Percentiles rank a stretch among this genome's conserved stretches.
Evolutionary conservation across 1,284 basidiomycete species (phyloP).

Genomic region (Testicularia cyperi): DNA sequence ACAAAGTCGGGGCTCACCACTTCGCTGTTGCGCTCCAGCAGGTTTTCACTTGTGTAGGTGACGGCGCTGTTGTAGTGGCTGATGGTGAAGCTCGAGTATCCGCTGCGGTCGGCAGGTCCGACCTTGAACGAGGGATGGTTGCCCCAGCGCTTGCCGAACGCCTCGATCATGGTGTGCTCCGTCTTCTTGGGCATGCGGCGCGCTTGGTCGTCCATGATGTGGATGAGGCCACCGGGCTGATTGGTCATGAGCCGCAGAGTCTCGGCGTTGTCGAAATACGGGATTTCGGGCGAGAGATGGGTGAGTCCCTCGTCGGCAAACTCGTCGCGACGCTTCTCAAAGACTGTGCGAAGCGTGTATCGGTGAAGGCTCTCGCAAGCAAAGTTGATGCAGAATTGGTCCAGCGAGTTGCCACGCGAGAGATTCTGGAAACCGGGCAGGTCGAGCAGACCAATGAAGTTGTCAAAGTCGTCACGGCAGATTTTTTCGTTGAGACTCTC

Average conservation of each 20-base stretch:
- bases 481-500: conserved; percentile 93
- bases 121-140: conserved; percentile 80
- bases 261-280: conserved; percentile 89
- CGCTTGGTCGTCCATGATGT: conserved; percentile 97
- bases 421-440: conserved; percentile 74
- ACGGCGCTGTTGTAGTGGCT: conserved; percentile 89
- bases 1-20: conserved; percentile 90
- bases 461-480: conserved; percentile 61
- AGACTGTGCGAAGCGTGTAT: conserved; percentile 77
- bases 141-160: conserved; percentile 88
- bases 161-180: conserved; percentile 89
- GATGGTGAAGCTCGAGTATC: conserved; percentile 83
- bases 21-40: conserved; percentile 86
- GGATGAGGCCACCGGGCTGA: conserved; percentile 84
- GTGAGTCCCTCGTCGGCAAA: conserved; percentile 83
- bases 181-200: conserved; percentile 83
- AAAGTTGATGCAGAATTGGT: conserved; percentile 95
- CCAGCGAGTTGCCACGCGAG: conserved; percentile 81
- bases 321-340: conserved; percentile 77
- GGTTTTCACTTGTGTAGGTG: conserved; percentile 84
- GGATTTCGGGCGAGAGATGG: conserved; percentile 70
- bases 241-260: conserved; percentile 83
- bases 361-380: conserved; percentile 86
- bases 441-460: conserved; percentile 93
- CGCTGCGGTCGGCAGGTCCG: conserved; percentile 67